Base-by-base conservation (phyloP, 208 protist species). In the Vickermania spadyakhi region DNA sequence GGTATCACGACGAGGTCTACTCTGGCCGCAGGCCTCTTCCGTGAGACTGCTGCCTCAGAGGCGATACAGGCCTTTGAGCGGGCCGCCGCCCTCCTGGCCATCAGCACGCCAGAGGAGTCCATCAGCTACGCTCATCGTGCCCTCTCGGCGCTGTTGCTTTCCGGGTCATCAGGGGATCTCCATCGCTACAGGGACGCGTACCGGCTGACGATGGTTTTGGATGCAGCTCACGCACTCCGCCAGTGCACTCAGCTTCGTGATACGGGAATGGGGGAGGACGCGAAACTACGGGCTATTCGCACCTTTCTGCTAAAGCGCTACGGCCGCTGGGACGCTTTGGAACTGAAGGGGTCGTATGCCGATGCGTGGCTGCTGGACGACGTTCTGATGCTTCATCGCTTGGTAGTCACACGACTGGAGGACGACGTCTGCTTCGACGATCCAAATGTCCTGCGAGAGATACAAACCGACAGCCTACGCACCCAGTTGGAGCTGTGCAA, bases 121-220 rank as follows among this genome's bases (percentile, higher is more conserved):
- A 22, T 22, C 23, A 4, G 18, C 23, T 18, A 28, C 54, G n/a
- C 29, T n/a, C 29, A 60, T 7, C 3, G 14, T 5, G 56, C 42
- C 14, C 13, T 7, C 14, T 2, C 27, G 21, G 26, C 28, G 2
- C 56, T 14, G 56, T 7, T 25, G 56, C 22, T 31, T 28, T 23
- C 42, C 14, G 29, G 31, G 31, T 7, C 3, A 7, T 22, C 42
- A 14, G 18, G 22, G 18, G 29, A 13, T 14, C 28, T 14, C 29
- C 3, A 26, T 27, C 25, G 22, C 13, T 63, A 30, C 42, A 21
- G 5, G 52, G 56, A 64, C 23, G 57, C 54, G 42, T 27, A 55
- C 30, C 53, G 58, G 4, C 63, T 60, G 31, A 60, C n/a, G 58
- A 4, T 68, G 7, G 18, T 62, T 3, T 36, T 68, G 4, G 49